Percentiles rank a stretch among this genome's conserved stretches.
Evolutionary conservation across 352 stramenopile species (phyloP).

Genomic region (Thalassiosira mediterranea): DNA sequence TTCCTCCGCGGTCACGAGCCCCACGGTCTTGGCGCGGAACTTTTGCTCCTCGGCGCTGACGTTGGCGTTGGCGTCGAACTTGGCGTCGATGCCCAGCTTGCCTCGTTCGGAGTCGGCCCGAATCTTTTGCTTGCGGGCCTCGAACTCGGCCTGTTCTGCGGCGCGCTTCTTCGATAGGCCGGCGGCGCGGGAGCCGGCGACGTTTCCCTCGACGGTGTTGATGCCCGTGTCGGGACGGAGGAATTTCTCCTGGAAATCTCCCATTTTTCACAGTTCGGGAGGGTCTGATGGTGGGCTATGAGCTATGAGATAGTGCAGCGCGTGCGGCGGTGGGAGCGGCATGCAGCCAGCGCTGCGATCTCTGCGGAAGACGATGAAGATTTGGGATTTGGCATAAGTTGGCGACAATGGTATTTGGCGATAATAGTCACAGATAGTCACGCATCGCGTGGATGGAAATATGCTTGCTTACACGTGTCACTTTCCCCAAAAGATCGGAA

Average conservation of each 20-base stretch:
- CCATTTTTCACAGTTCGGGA: too few relatives aligned
- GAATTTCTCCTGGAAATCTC: conserved; percentile 80
- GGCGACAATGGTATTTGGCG: too few relatives aligned
- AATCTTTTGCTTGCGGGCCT: conserved; percentile 91
- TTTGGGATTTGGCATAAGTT: too few relatives aligned
- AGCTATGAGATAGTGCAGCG: too few relatives aligned
- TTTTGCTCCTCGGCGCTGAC: conserved; percentile 55
- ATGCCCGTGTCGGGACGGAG: conserved; percentile 85
- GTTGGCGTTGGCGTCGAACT: conserved; percentile 92
- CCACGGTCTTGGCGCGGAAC: conserved; percentile 72
- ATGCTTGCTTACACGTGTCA: too few relatives aligned
- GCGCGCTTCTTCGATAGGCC: conserved; percentile 91
- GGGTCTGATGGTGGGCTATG: too few relatives aligned
- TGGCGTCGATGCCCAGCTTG: conserved; percentile 86
- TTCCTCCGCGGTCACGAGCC: conserved; percentile 93
- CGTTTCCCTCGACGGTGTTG: conserved; percentile 96
- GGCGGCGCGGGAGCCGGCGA: conserved; percentile 90
- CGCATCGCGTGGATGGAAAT: too few relatives aligned
- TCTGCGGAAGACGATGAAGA: too few relatives aligned
- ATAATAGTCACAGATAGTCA: too few relatives aligned
- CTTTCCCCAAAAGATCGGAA: too few relatives aligned
- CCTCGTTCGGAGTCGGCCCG: conserved; percentile 85
- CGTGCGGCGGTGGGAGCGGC: too few relatives aligned
- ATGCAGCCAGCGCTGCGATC: too few relatives aligned
- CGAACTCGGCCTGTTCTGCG: conserved; percentile 92